Evolutionary conservation across 164 flowering plant species (phyloP).

Genomic region (Macadamia tetraphylla): DNA sequence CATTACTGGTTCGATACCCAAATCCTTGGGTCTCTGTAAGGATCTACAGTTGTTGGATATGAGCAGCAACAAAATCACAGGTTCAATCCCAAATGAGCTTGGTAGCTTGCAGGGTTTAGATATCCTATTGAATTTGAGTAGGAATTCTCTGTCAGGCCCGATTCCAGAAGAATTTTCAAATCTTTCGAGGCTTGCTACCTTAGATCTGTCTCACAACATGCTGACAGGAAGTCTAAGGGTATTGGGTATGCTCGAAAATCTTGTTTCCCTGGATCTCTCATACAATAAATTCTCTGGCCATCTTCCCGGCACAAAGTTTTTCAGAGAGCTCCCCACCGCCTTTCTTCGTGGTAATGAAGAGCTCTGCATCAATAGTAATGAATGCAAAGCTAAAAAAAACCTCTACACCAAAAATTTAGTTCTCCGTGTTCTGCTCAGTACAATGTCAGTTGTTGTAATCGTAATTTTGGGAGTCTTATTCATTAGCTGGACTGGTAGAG

Average conservation of each 20-base stretch:
- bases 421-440: conserved; percentile 21
- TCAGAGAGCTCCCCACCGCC: conserved; percentile 31
- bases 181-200: conserved; percentile 45
- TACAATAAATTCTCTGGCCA: conserved; percentile 50
- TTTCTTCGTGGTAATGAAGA: conserved; percentile 35
- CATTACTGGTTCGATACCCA: conserved; percentile 43
- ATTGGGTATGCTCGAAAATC: conserved; percentile 45
- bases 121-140: conserved; percentile 50
- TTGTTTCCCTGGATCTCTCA: conserved; percentile 54
- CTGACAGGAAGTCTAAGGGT: conserved; percentile 36
- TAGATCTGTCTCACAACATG: conserved; percentile 56
- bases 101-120: conserved; percentile 44
- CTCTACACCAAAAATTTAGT: conserved; percentile 19
- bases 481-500: conserved; percentile 18
- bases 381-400: conserved; percentile 15
- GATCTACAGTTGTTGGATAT: conserved; percentile 52
- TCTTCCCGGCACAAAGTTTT: conserved; percentile 48
- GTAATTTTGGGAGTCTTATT: conserved; percentile 14
- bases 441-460: conserved; percentile 13
- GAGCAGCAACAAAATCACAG: conserved; percentile 42
- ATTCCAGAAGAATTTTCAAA: conserved; percentile 43
- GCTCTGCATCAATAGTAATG: conserved; percentile 33
- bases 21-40: conserved; percentile 41
- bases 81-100: conserved; percentile 46
- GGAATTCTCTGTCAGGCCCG: conserved; percentile 41